phyloP scores from a whole-genome alignment of 768 basidiomycete genomes.

The Pulveroboletus sp. region DNA sequence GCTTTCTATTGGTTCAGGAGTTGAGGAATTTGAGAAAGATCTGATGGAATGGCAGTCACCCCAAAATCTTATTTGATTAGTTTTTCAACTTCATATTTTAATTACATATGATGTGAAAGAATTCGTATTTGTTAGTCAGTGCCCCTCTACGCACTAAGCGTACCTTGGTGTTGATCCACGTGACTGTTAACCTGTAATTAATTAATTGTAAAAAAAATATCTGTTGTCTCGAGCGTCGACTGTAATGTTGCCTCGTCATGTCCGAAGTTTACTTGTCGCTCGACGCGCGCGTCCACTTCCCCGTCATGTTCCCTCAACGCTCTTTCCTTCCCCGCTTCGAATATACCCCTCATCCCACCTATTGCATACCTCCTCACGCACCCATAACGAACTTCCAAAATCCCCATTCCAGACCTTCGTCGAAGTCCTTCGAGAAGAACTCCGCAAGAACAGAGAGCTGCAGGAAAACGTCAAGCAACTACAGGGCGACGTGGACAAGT shows the following conservation, averaged over 20 bases:
- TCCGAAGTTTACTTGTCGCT: constrained; percentile 35
- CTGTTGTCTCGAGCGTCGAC: background rate
- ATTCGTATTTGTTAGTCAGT: too few species aligned
- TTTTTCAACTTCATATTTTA: too few species aligned
- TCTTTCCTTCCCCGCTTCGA: constrained; percentile 28
- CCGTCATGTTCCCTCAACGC: constrained; percentile 10
- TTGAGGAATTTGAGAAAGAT: too few species aligned
- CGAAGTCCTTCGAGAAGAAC: constrained; percentile 86
- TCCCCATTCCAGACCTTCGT: constrained; percentile 97
- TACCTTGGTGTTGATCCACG: background rate
- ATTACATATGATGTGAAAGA: too few species aligned
- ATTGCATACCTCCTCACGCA: constrained; percentile 66
- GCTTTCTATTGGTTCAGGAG: too few species aligned
- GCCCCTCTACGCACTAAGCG: too few species aligned
- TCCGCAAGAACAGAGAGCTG: constrained; percentile 88
- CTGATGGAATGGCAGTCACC: too few species aligned
- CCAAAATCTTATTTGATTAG: too few species aligned
- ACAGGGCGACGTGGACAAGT: constrained; percentile 94
- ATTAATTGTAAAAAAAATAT: constrained; percentile 3
- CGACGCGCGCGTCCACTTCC: constrained; percentile 23
- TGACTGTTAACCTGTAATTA: background rate
- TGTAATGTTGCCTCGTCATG: constrained; percentile 47
- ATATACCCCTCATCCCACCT: constrained; percentile 25
- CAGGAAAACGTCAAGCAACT: constrained; percentile 97
- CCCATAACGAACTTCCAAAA: constrained; percentile 65